A percentile compares a stretch with the other conserved stretches of the same genome.
phyloP scores from a whole-genome alignment of 805 yeast species.

The Lipomyces mesembrius region DNA sequence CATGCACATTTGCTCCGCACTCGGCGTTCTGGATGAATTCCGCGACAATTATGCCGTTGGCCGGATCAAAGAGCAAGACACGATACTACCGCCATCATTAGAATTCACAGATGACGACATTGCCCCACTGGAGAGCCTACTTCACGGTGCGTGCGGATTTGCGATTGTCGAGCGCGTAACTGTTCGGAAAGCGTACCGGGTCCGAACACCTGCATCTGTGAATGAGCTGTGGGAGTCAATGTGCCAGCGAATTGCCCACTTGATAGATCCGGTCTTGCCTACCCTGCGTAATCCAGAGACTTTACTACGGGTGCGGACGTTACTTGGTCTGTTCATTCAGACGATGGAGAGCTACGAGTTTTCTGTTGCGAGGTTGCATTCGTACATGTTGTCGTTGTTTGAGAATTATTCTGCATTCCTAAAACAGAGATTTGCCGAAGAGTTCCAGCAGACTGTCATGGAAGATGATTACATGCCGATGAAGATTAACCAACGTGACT shows the following conservation, averaged over 20 bases:
- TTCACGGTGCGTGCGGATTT: constrained; percentile 72
- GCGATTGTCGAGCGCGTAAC: constrained; percentile 75
- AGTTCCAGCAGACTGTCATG: constrained; percentile 64
- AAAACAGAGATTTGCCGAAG: constrained; percentile 59
- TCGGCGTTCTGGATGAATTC: constrained; percentile 67
- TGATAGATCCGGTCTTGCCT: constrained; percentile 46
- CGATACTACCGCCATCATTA: constrained; percentile 68
- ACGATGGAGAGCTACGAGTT: constrained; percentile 72
- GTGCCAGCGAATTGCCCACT: constrained; percentile 44
- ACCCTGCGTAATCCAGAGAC: constrained; percentile 43
- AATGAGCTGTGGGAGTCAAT: constrained; percentile 80
- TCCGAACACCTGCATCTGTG: constrained; percentile 63
- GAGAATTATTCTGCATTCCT: constrained; percentile 62
- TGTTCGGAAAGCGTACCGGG: constrained; percentile 61
- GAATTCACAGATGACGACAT: constrained; percentile 41
- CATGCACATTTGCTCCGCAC: constrained; percentile 75
- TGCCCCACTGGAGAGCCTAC: constrained; percentile 57
- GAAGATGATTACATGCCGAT: constrained; percentile 91
- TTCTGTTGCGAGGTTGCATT: constrained; percentile 62
- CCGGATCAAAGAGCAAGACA: constrained; percentile 68
- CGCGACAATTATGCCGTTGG: constrained; percentile 70
- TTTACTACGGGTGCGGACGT: constrained; percentile 60
- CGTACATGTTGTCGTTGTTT: constrained; percentile 62
- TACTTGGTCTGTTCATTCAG: constrained; percentile 72
- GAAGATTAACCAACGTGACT: constrained; percentile 60